phyloP scores from a whole-genome alignment of 306 rosid genomes.

The Vigna radiata region DNA sequence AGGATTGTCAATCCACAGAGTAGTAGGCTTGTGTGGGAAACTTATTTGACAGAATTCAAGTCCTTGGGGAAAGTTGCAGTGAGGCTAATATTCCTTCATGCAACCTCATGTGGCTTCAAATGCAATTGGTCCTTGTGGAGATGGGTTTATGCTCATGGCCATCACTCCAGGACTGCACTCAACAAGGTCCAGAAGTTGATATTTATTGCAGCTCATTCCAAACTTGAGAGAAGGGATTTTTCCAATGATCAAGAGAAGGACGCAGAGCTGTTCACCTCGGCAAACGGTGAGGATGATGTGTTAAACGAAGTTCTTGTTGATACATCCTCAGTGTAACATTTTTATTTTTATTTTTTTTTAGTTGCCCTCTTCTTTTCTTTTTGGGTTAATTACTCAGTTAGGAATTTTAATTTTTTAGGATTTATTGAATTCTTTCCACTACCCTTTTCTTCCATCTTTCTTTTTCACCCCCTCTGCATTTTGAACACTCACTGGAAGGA shows the following conservation, averaged over 20 bases:
- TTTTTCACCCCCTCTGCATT: slow-evolving; percentile 39
- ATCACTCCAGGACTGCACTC: slow-evolving; percentile 54
- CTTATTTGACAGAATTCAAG: slow-evolving; percentile 64
- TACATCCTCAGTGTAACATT: slow-evolving; percentile 62
- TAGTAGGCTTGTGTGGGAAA: slow-evolving; percentile 75
- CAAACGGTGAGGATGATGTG: slow-evolving; percentile 63
- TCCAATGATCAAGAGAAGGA: slow-evolving; percentile 60
- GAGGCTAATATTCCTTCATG: slow-evolving; percentile 73
- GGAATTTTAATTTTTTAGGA: slow-evolving; percentile 53
- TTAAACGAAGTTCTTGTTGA: slow-evolving; percentile 66
- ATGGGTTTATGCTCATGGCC: slow-evolving; percentile 60
- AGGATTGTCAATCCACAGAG: slow-evolving; percentile 69
- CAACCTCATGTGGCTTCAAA: slow-evolving; percentile 68
- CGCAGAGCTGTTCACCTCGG: slow-evolving; percentile 55
- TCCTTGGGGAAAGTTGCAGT: slow-evolving; percentile 71
- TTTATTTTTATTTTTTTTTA: neutral
- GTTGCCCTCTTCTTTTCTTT: neutral
- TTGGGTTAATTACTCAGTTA: slow-evolving; percentile 47
- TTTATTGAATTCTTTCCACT: slow-evolving; percentile 84
- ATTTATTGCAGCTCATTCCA: slow-evolving; percentile 72
- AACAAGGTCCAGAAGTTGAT: slow-evolving; percentile 65
- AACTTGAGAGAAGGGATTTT: slow-evolving; percentile 62
- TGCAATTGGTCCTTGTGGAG: slow-evolving; percentile 63
- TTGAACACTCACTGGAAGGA: slow-evolving; percentile 55
- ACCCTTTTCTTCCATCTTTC: slow-evolving; percentile 40